These are phyloP conservation scores for Leishmania martiniquensis DNA, from an alignment of 208 protist species.

Conservation along the genomic window DNA sequence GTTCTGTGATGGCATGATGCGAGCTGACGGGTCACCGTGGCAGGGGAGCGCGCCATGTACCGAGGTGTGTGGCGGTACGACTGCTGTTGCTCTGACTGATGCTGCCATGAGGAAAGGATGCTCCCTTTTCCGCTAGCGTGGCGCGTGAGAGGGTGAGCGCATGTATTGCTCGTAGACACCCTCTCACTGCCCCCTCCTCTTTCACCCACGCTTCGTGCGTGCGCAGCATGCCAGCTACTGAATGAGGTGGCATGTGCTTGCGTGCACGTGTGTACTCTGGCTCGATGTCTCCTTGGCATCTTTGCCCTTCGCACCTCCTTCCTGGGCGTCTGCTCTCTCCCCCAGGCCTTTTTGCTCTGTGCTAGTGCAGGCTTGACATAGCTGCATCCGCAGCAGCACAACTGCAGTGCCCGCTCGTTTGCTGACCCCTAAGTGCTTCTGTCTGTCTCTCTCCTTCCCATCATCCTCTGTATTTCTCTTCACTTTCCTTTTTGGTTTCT, in stretches of 20 bases:
- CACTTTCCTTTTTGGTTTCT: background rate
- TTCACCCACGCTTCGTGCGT: background rate
- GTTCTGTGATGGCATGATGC: conserved; percentile 3
- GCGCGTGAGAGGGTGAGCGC: background rate
- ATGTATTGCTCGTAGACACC: background rate
- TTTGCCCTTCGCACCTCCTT: background rate
- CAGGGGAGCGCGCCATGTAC: background rate
- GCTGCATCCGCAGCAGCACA: too few relatives aligned
- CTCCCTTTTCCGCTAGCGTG: background rate
- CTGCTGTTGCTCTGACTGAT: background rate
- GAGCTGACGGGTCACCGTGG: background rate
- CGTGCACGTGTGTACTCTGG: background rate
- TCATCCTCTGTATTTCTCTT: background rate
- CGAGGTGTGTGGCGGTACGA: background rate
- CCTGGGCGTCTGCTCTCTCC: background rate
- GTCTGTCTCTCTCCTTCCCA: background rate
- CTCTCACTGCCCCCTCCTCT: background rate
- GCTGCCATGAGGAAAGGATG: background rate
- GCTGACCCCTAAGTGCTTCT: too few relatives aligned
- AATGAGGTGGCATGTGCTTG: background rate
- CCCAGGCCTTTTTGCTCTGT: too few relatives aligned
- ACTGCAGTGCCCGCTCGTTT: too few relatives aligned
- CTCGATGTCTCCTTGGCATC: background rate
- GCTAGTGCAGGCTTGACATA: too few relatives aligned
- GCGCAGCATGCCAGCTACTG: background rate